These are phyloP conservation scores for Suhomyces emberorum DNA, from an alignment of 805 yeast genomes.

Conservation along the genomic window DNA sequence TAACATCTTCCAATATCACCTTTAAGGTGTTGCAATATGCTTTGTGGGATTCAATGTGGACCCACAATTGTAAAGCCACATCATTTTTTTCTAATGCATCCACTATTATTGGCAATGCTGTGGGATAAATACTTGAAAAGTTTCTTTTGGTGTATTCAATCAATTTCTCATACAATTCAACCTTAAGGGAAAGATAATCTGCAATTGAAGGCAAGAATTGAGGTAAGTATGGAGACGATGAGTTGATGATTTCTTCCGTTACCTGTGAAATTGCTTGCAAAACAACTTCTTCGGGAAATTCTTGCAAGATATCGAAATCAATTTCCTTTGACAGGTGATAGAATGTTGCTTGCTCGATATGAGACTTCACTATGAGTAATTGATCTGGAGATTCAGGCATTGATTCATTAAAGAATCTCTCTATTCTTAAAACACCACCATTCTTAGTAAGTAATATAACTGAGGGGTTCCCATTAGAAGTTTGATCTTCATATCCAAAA, in stretches of 20 bases:
- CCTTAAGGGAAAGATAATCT: constrained; percentile 51
- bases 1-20: constrained; percentile 9
- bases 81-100: constrained; percentile 33
- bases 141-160: constrained; percentile 45
- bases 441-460: constrained; percentile 46
- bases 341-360: constrained; percentile 81
- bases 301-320: constrained; percentile 47
- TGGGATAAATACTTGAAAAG: constrained; percentile 37
- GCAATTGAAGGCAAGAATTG: constrained; percentile 47
- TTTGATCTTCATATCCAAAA: constrained; percentile 48
- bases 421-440: constrained; percentile 62
- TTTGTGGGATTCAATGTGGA: constrained; percentile 10
- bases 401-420: constrained; percentile 32
- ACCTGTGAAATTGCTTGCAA: constrained; percentile 45
- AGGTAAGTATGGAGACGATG: constrained; percentile 57
- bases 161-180: constrained; percentile 41
- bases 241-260: constrained; percentile 52
- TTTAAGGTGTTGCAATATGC: constrained; percentile 7
- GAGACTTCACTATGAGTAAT: constrained; percentile 54
- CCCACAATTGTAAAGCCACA: constrained; percentile 48
- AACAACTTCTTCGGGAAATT: constrained; percentile 14
- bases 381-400: constrained; percentile 15
- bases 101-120: constrained; percentile 34
- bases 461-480: constrained; percentile 41
- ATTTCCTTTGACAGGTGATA: constrained; percentile 49